These are phyloP conservation scores for Pyrenochaeta sp. DNA, from an alignment of 2,329 filamentous ascomycete genomes.

Conservation along the genomic window DNA sequence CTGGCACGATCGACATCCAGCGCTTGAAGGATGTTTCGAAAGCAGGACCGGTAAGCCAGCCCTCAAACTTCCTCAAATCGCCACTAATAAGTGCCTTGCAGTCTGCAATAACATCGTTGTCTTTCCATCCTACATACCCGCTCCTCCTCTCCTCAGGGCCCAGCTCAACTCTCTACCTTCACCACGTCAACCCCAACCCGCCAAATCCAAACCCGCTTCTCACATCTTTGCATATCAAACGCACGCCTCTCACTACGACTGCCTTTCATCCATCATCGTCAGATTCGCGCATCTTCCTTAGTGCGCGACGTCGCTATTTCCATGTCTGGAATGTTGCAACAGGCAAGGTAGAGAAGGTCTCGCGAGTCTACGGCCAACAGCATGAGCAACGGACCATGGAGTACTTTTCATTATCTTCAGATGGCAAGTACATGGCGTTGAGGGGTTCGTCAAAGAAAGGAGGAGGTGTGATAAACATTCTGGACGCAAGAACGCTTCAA, in stretches of 20 bases:
- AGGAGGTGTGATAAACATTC: conserved; percentile 85
- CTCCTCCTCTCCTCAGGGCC: conserved; percentile 89
- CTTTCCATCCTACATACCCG: conserved; percentile 88
- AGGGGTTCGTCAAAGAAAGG: conserved; percentile 82
- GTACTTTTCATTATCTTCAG: conserved; percentile 84
- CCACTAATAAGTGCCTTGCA: conserved; percentile 27
- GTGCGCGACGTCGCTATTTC: conserved; percentile 88
- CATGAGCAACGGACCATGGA: conserved; percentile 92
- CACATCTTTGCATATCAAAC: conserved; percentile 85
- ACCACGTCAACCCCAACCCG: conserved; percentile 82
- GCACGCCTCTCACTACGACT: conserved; percentile 83
- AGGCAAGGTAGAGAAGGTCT: conserved; percentile 83
- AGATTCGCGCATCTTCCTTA: conserved; percentile 84
- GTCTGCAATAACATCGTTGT: conserved; percentile 80
- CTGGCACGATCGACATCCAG: conserved; percentile 90
- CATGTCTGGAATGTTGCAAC: conserved; percentile 90
- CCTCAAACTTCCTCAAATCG: not conserved
- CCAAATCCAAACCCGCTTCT: conserved; percentile 85
- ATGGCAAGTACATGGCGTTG: conserved; percentile 84
- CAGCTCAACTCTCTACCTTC: conserved; percentile 83
- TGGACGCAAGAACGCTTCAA: conserved; percentile 81
- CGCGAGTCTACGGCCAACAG: conserved; percentile 74
- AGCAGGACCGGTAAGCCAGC: conserved; percentile 67
- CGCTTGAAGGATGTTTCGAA: conserved; percentile 85
- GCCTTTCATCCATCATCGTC: conserved; percentile 73